Base-by-base conservation (phyloP, 2,329 filamentous ascomycete genomes). In the Penicillium sp. region DNA sequence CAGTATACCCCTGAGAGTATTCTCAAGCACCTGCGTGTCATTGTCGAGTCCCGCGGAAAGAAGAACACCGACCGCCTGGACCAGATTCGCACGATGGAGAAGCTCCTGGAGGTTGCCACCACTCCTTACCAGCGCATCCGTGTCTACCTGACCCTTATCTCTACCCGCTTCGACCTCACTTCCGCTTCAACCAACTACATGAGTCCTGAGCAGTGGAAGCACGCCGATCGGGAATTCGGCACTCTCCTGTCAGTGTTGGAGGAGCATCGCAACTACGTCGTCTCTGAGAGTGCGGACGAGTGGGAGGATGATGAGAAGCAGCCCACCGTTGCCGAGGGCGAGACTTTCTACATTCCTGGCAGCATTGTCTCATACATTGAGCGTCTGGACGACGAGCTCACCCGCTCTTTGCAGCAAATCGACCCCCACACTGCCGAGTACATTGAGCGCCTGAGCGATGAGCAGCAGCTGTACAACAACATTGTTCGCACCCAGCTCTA, bases 231-330 rank as follows among this genome's bases (percentile, higher is more conserved):
- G 70, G 93, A 98, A 68, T 84, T 97, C 55, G 81, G 81, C 12
- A 79, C 79, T 42, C 81, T 98, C 27, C 79, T 98, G 35, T 77
- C 83, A 53, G 83, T 90, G 15, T 83, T 98, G 35, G 89, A 95
- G 70, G 73, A 80, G 53, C 89, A 89, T 75, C 79, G 80, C 53
- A 84, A 93, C 57, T 87, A 92, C 67, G 79, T 97, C 44, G 89
- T 98, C 42, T 79, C 93, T 23, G 93, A 98, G 75, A 85, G 82
- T 60, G 93, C 89, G 20, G 93, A 98, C 69, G 93, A 98, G 74
- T 97, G 93, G 93, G 93, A 98, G 61, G 93, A 98, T 65, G 95
- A 98, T 61, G 95, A 98, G 64, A 97, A 96, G 78, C 81, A 84
- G 35, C 93, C 93, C 12, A 79, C 79, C 28, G 78, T 92, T 59